Conservation (phyloP, 2,329 filamentous ascomycete genomes). For the Diaporthe amygdali region DNA sequence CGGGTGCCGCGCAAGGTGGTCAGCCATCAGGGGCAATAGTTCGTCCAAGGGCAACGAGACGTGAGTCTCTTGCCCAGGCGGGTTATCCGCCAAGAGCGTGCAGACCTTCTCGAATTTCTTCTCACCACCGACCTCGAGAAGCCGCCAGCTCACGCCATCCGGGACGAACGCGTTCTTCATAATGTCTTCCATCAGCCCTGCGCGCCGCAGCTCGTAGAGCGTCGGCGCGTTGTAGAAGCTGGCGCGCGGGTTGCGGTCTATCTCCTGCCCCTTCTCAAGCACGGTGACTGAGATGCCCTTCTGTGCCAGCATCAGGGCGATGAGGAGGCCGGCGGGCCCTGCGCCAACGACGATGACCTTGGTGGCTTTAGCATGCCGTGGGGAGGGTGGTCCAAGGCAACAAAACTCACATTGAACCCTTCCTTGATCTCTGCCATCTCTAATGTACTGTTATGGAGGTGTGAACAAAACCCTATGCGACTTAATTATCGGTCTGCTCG, state of each 20-base stretch:
- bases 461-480: neutral
- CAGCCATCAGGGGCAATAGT: constrained; percentile 46
- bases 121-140: constrained; percentile 26
- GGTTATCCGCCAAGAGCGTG: constrained; percentile 22
- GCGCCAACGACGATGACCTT: constrained; percentile 30
- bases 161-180: constrained; percentile 31
- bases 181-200: constrained; percentile 36
- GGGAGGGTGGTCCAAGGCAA: accelerated
- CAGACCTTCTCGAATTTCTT: constrained; percentile 26
- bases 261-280: constrained; percentile 32
- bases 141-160: constrained; percentile 34
- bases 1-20: constrained; percentile 39
- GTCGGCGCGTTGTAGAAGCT: constrained; percentile 35
- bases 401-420: neutral
- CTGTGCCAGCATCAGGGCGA: constrained; percentile 30
- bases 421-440: neutral
- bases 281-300: constrained; percentile 32
- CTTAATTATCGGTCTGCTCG: neutral
- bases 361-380: neutral
- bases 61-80: constrained; percentile 34
- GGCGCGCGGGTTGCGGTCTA: constrained; percentile 38
- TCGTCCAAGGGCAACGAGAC: constrained; percentile 49
- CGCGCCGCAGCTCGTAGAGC: constrained; percentile 33
- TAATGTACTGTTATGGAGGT: neutral
- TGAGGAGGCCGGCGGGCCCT: constrained; percentile 30